Evolutionary conservation across 352 stramenopile species (phyloP).

Genomic region (Pythium rishiriense): DNA sequence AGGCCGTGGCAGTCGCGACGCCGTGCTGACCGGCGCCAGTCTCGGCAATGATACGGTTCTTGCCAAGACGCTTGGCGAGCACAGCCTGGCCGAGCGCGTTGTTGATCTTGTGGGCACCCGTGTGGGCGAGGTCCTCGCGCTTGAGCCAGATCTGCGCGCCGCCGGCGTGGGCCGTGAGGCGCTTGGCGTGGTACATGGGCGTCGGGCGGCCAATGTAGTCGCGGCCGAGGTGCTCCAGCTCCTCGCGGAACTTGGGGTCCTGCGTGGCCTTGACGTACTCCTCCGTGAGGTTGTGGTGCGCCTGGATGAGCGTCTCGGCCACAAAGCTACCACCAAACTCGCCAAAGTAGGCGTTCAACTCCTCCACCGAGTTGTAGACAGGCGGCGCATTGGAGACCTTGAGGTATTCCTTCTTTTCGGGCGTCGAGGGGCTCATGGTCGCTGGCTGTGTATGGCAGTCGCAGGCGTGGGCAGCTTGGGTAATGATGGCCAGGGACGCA

Average conservation of each 20-base stretch:
- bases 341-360: constrained; percentile 88
- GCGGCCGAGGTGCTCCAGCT: constrained; percentile 96
- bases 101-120: constrained; percentile 99
- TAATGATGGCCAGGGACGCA: background rate
- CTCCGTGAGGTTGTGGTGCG: constrained; percentile 93
- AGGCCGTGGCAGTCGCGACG: constrained; percentile 97
- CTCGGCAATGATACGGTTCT: constrained; percentile 98
- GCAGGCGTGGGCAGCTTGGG: constrained; percentile 2
- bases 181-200: constrained; percentile 96
- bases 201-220: constrained; percentile 93
- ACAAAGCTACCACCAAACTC: constrained; percentile 97
- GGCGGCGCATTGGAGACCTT: constrained; percentile 76
- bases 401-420: constrained; percentile 45
- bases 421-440: constrained; percentile 24
- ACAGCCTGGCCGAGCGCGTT: constrained; percentile 97
- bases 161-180: constrained; percentile 92
- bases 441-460: background rate
- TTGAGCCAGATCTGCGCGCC: constrained; percentile 98
- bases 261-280: constrained; percentile 94
- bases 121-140: constrained; percentile 97
- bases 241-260: constrained; percentile 94
- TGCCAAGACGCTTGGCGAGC: constrained; percentile 95
- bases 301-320: constrained; percentile 96
- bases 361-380: constrained; percentile 55
- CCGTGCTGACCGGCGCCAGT: constrained; percentile 98